Conservation (phyloP, 768 basidiomycete species). For the Phylloporus sp. region DNA sequence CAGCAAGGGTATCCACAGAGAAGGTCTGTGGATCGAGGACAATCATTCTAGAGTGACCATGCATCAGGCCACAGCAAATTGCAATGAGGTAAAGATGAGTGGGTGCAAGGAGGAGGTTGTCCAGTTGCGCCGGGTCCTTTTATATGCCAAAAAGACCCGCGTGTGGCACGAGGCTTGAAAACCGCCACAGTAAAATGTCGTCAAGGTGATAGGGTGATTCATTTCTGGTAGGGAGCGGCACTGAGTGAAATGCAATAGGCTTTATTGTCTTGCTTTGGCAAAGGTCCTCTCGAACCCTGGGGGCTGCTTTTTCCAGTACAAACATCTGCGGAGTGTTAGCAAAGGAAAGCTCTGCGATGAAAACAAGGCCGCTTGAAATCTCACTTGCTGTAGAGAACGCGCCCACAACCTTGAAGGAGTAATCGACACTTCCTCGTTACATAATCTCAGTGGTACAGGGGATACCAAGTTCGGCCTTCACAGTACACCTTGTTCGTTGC, state of each 20-base stretch:
- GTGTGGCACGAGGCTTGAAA: background rate
- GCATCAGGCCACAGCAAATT: constrained; percentile 4
- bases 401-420: too few relatives aligned
- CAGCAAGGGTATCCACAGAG: constrained; percentile 12
- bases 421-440: background rate
- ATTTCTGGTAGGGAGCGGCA: background rate
- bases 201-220: background rate
- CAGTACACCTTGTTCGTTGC: too few relatives aligned
- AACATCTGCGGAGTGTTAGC: background rate
- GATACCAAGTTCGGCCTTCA: too few relatives aligned
- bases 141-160: background rate
- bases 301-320: background rate
- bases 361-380: background rate
- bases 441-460: constrained; percentile 22
- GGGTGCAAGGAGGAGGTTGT: background rate
- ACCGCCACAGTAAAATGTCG: background rate
- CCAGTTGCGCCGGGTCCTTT: background rate
- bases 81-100: background rate
- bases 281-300: background rate
- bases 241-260: background rate
- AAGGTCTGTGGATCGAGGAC: constrained; percentile 17
- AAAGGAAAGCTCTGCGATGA: background rate
- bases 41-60: background rate
- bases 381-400: background rate
- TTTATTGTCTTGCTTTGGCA: background rate